phyloP scores from a whole-genome alignment of 2,329 filamentous ascomycete genomes.

The Zymoseptoria passerinii region DNA sequence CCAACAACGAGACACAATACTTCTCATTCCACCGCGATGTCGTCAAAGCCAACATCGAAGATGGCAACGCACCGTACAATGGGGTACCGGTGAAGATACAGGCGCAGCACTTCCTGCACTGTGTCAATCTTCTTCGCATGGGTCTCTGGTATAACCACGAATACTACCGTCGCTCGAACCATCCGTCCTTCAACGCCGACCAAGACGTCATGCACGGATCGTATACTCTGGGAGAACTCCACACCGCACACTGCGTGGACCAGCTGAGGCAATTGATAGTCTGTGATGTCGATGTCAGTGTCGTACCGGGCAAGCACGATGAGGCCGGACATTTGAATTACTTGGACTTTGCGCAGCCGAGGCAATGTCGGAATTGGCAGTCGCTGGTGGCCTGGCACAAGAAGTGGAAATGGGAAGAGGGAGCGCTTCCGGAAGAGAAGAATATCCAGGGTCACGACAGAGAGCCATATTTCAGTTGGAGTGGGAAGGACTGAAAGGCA shows the following conservation, averaged over 20 bases:
- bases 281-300: too few species aligned
- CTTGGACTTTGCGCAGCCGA: too few species aligned
- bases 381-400: too few species aligned
- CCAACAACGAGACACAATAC: neutral
- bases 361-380: too few species aligned
- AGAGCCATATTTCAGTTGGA: too few species aligned
- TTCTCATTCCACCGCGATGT: neutral
- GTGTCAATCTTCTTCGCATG: neutral
- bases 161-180: neutral
- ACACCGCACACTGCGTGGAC: neutral
- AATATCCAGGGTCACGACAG: too few species aligned
- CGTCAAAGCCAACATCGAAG: neutral
- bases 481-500: too few species aligned
- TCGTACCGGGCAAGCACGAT: too few species aligned
- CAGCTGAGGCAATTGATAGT: neutral
- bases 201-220: neutral
- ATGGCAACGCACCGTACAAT: neutral
- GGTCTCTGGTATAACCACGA: neutral
- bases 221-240: neutral
- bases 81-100: neutral
- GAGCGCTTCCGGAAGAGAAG: too few species aligned
- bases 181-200: neutral
- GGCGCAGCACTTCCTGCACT: neutral
- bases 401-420: too few species aligned
- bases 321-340: too few species aligned